Conservation (phyloP, 495 filamentous ascomycete species). For the Rostrohypoxylon terebratum region DNA sequence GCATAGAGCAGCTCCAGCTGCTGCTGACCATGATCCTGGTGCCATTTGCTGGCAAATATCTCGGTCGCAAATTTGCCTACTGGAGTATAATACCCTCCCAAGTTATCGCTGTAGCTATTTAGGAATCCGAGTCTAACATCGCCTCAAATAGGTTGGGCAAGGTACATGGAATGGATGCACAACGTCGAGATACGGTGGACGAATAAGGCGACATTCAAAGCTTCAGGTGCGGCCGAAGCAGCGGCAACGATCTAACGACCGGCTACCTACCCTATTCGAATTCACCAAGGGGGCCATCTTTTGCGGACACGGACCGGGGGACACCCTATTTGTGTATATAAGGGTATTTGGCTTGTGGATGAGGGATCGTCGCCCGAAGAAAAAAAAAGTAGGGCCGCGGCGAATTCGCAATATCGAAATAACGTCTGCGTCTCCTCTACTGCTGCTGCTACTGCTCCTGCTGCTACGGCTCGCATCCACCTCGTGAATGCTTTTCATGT, state of each 20-base stretch:
- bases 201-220: constrained; percentile 69
- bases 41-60: constrained; percentile 91
- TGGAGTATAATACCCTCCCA: constrained; percentile 75
- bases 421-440: constrained; percentile 1
- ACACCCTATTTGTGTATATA: constrained; percentile 37
- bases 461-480: constrained; percentile 4
- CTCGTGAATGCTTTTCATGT: not conserved
- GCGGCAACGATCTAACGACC: constrained; percentile 70
- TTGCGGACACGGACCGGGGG: constrained; percentile 19
- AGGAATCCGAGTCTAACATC: constrained; percentile 18
- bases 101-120: not conserved
- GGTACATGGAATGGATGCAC: constrained; percentile 70
- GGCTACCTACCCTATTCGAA: constrained; percentile 4
- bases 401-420: not conserved
- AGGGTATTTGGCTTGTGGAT: constrained; percentile 13
- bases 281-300: constrained; percentile 9
- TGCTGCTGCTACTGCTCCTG: too few species aligned
- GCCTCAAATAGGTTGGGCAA: constrained; percentile 60
- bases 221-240: constrained; percentile 74
- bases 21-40: constrained; percentile 93
- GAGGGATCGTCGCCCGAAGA: constrained; percentile 5
- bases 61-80: constrained; percentile 93
- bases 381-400: not conserved
- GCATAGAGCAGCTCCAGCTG: constrained; percentile 90
- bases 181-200: constrained; percentile 64